Conservation (phyloP, 441 rosid species). For the Populus hybrid region DNA sequence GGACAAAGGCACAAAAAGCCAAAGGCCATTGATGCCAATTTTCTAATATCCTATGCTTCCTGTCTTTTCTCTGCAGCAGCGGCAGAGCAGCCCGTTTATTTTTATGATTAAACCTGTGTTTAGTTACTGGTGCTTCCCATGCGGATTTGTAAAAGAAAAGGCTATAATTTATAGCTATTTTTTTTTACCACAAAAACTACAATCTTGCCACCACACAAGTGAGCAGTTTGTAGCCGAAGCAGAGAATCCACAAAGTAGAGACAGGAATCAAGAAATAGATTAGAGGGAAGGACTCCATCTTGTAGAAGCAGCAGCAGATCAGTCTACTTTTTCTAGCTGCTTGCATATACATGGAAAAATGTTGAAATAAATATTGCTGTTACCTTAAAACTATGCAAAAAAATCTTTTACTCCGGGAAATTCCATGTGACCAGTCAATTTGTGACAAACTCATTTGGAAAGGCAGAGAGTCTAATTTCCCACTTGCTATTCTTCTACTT, state of each 20-base stretch:
- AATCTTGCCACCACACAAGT: background rate
- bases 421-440: background rate
- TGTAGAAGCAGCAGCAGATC: background rate
- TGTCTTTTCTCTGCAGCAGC: background rate
- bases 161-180: too few relatives aligned
- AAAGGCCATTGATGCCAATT: conserved; percentile 25
- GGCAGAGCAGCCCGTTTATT: background rate
- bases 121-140: background rate
- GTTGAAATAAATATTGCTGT: background rate
- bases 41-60: background rate
- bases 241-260: background rate
- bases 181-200: too few relatives aligned
- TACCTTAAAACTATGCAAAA: conserved; percentile 16
- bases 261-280: background rate
- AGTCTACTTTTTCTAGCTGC: background rate
- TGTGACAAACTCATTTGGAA: background rate
- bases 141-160: too few relatives aligned
- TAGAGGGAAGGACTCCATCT: conserved; percentile 14
- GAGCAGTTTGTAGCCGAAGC: conserved; percentile 18
- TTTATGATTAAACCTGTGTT: background rate
- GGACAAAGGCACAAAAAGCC: conserved; percentile 40
- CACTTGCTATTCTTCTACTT: too few relatives aligned
- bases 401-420: background rate
- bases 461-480: background rate
- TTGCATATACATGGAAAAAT: background rate